Percentiles rank a stretch among this genome's conserved stretches.
Evolutionary conservation across 2,329 filamentous ascomycete genomes (phyloP).

Genomic region (Fusarium luffae): DNA sequence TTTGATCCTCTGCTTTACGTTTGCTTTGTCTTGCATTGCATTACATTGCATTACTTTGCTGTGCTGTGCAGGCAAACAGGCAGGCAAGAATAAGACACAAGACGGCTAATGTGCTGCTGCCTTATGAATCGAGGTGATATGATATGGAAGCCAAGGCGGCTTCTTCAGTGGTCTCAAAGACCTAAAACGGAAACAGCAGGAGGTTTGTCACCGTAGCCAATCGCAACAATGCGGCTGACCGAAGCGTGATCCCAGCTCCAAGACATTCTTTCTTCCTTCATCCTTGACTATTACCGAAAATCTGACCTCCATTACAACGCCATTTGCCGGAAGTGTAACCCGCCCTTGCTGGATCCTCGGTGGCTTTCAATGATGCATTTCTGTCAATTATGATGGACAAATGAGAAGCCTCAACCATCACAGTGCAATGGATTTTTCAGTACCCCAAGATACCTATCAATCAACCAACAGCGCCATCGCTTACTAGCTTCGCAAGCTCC

Average conservation of each 20-base stretch:
- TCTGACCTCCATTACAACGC: conserved; percentile 8
- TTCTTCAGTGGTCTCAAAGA: conserved; percentile 9
- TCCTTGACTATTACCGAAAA: conserved; percentile 11
- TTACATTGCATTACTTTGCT: background rate
- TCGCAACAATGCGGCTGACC: conserved; percentile 21
- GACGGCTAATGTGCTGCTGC: conserved; percentile 7
- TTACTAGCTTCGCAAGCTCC: conserved; percentile 36
- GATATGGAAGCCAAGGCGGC: conserved; percentile 2
- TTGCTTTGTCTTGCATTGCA: background rate
- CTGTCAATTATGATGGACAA: conserved; percentile 41
- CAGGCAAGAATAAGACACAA: conserved; percentile 1
- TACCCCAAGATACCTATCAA: conserved; percentile 41
- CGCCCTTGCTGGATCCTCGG: conserved; percentile 20
- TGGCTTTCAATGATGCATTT: conserved; percentile 29
- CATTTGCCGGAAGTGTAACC: conserved; percentile 26
- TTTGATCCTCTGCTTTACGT: background rate
- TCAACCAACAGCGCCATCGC: conserved; percentile 36
- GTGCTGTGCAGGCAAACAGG: background rate
- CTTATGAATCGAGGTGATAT: background rate
- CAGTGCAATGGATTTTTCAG: conserved; percentile 42
- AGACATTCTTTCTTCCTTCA: conserved; percentile 29
- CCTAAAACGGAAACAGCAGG: conserved; percentile 39
- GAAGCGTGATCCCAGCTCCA: conserved; percentile 31
- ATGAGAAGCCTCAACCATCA: conserved; percentile 34
- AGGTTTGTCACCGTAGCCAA: conserved; percentile 20